Conservation (phyloP, 2,329 filamentous ascomycete species). For the Botrytis hyacinthi region DNA sequence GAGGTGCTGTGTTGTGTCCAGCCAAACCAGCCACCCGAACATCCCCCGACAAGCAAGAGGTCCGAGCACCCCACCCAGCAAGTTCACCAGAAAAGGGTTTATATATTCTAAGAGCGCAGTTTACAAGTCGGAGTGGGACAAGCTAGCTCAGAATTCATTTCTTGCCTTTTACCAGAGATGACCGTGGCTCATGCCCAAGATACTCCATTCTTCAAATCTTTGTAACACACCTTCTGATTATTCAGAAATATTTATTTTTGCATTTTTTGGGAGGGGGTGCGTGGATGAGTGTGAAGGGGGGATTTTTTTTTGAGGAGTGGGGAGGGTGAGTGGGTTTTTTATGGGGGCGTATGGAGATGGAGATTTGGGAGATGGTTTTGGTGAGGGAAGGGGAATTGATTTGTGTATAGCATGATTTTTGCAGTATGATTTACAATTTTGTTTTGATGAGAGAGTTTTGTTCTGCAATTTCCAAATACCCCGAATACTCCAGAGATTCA, state of each 20-base stretch:
- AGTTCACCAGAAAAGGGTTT: background rate
- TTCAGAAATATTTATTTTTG: slow-evolving; percentile 31
- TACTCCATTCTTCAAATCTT: slow-evolving; percentile 54
- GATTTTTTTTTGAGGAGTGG: background rate
- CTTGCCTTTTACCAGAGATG: slow-evolving; percentile 43
- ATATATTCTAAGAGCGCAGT: slow-evolving; percentile 21
- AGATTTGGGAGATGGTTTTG: background rate
- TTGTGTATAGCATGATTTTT: background rate
- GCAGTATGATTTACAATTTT: background rate
- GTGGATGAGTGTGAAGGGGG: rapidly evolving
- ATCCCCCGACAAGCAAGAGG: background rate
- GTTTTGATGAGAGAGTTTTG: background rate
- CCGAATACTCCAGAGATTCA: rapidly evolving
- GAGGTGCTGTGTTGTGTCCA: too few relatives aligned
- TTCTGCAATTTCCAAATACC: too few relatives aligned
- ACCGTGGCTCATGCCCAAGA: slow-evolving; percentile 46
- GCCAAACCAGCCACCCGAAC: background rate
- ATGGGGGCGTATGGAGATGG: too few relatives aligned
- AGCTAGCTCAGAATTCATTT: slow-evolving; percentile 42
- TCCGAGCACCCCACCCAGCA: background rate
- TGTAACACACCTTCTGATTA: slow-evolving; percentile 42
- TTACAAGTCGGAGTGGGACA: slow-evolving; percentile 38
- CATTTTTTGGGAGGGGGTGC: background rate
- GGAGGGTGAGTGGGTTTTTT: background rate
- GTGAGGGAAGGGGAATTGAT: too few relatives aligned